Percentiles rank a stretch among this genome's conserved stretches.
These are phyloP conservation scores for Daldinia loculata DNA, from an alignment of 495 filamentous ascomycete species.

Conservation along the genomic window DNA sequence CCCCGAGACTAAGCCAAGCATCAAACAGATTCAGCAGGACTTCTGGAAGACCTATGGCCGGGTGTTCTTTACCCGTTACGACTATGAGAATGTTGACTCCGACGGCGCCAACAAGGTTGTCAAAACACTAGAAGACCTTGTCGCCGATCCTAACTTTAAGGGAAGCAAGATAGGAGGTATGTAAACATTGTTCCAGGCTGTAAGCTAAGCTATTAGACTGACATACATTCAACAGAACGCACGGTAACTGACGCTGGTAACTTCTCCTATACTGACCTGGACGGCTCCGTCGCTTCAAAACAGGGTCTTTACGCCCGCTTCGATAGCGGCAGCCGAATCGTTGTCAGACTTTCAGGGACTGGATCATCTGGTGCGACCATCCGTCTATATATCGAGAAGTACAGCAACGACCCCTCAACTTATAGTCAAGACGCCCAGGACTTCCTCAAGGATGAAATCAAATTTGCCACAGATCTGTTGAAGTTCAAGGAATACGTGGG, in stretches of 20 bases:
- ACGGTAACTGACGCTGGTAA: slow-evolving; percentile 91
- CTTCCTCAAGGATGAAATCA: slow-evolving; percentile 90
- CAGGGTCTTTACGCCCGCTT: slow-evolving; percentile 96
- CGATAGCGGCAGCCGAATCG: slow-evolving; percentile 91
- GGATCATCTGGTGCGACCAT: slow-evolving; percentile 96
- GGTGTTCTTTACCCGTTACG: slow-evolving; percentile 98
- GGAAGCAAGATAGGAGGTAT: slow-evolving; percentile 79
- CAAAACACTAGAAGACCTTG: slow-evolving; percentile 74
- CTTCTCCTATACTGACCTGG: slow-evolving; percentile 96
- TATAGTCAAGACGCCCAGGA: slow-evolving; percentile 85
- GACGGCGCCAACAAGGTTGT: slow-evolving; percentile 91
- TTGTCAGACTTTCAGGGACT: slow-evolving; percentile 92
- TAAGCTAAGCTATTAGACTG: slow-evolving; percentile 2
- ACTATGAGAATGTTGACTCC: slow-evolving; percentile 93
- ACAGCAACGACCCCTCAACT: slow-evolving; percentile 75
- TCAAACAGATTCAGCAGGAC: slow-evolving; percentile 92
- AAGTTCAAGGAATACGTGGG: slow-evolving; percentile 91
- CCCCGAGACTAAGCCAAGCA: slow-evolving; percentile 79
- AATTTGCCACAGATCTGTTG: slow-evolving; percentile 81
- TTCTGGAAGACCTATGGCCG: slow-evolving; percentile 98
- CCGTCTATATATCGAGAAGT: slow-evolving; percentile 94
- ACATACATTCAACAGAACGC: slow-evolving; percentile 55
- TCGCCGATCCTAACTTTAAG: slow-evolving; percentile 73
- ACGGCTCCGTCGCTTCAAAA: slow-evolving; percentile 93
- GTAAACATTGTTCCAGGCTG: slow-evolving; percentile 26